A percentile compares a stretch with the other conserved stretches of the same genome.
Conservation (phyloP, 2,329 filamentous ascomycete genomes). For the Helotiales sp. region DNA sequence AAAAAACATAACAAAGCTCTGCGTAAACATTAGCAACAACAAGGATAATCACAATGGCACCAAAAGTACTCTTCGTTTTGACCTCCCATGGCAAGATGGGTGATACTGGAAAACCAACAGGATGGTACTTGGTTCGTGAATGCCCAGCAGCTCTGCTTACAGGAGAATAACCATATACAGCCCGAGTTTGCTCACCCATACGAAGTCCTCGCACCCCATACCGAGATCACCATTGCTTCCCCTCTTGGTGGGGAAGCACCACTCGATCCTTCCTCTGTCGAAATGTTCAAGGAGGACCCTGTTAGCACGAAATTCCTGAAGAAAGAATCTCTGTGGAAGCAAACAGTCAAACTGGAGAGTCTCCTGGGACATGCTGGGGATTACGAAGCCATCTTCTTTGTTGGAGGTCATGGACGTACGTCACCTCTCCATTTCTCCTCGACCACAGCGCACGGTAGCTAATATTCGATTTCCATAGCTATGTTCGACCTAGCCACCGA, state of each 20-base stretch:
- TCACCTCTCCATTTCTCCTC: neutral
- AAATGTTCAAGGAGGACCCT: slow-evolving; percentile 42
- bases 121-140: slow-evolving; percentile 53
- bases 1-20: no score
- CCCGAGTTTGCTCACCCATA: slow-evolving; percentile 51
- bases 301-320: slow-evolving; percentile 43
- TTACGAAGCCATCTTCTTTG: slow-evolving; percentile 58
- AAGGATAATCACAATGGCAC: slow-evolving; percentile 26
- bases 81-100: slow-evolving; percentile 41
- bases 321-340: slow-evolving; percentile 50
- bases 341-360: slow-evolving; percentile 49
- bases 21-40: neutral
- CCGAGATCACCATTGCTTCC: slow-evolving; percentile 44
- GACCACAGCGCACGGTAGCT: neutral
- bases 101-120: slow-evolving; percentile 43
- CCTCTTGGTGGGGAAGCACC: slow-evolving; percentile 45
- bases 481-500: slow-evolving; percentile 50
- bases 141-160: no score
- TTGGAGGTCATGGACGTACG: slow-evolving; percentile 58
- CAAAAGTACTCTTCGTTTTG: slow-evolving; percentile 54
- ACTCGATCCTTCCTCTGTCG: slow-evolving; percentile 45
- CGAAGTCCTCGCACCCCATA: slow-evolving; percentile 42
- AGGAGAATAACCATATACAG: slow-evolving; percentile 33
- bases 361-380: slow-evolving; percentile 48
- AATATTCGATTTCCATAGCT: slow-evolving; percentile 15